Conservation (phyloP, 371 early-diverging fungal species). For the Dinochytrium kinnereticum region DNA sequence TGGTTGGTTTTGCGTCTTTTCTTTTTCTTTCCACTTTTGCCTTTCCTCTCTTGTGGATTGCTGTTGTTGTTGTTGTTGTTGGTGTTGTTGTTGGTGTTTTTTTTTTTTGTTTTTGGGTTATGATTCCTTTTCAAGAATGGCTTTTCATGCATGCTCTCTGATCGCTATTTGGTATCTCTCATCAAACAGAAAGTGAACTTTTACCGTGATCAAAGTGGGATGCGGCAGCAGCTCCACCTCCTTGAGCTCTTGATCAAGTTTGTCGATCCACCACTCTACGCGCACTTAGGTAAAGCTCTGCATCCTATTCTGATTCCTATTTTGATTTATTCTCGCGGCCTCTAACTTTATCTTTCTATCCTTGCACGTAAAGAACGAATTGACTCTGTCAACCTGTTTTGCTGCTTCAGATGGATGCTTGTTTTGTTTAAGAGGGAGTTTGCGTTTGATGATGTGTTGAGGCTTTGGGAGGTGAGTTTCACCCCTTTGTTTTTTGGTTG, state of each 20-base stretch:
- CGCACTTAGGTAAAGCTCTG: constrained; percentile 69
- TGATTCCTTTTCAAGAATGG: too few species aligned
- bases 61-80: background rate
- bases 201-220: constrained; percentile 83
- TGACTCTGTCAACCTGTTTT: constrained; percentile 85
- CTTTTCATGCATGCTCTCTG: too few species aligned
- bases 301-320: background rate
- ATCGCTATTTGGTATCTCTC: too few species aligned
- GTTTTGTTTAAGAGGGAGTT: constrained; percentile 96
- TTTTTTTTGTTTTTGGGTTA: background rate
- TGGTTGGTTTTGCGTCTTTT: constrained; percentile 55
- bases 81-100: background rate
- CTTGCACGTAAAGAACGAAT: constrained; percentile 66
- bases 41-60: background rate
- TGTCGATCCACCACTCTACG: constrained; percentile 78
- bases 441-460: constrained; percentile 78
- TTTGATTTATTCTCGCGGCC: background rate
- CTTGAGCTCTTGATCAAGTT: constrained; percentile 78
- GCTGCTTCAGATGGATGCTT: constrained; percentile 95
- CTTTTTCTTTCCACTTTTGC: background rate
- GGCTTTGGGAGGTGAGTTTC: constrained; percentile 94
- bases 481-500: too few species aligned
- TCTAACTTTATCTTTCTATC: background rate
- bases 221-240: constrained; percentile 82
- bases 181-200: constrained; percentile 83